phyloP scores from a whole-genome alignment of 1,284 basidiomycete species.

The Phlebopus sp. region DNA sequence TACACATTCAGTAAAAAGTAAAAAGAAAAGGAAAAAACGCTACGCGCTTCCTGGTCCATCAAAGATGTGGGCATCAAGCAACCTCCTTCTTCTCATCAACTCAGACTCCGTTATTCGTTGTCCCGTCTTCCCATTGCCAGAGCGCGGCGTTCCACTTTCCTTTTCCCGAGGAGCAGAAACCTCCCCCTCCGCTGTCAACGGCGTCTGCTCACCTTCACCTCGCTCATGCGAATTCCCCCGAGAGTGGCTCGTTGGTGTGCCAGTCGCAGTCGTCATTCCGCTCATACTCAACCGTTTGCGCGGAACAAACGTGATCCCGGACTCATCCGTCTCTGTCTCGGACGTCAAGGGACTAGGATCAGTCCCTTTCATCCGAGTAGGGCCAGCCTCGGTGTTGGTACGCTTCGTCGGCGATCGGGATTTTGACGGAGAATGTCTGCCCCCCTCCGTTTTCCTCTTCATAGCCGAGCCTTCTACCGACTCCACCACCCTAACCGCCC shows the following conservation, averaged over 20 bases:
- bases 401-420: conserved; percentile 25
- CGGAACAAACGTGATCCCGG: conserved; percentile 67
- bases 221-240: conserved; percentile 20
- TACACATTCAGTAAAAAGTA: neutral
- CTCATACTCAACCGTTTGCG: conserved; percentile 38
- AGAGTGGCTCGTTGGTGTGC: conserved; percentile 20
- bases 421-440: conserved; percentile 18
- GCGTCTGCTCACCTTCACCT: conserved; percentile 17
- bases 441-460: conserved; percentile 19
- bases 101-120: conserved; percentile 76
- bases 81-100: conserved; percentile 71
- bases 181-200: conserved; percentile 12
- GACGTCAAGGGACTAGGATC: conserved; percentile 35
- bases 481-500: conserved; percentile 13
- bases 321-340: conserved; percentile 65
- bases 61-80: conserved; percentile 63
- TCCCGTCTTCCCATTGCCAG: conserved; percentile 45
- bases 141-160: conserved; percentile 33
- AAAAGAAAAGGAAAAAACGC: no score
- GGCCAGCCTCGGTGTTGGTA: neutral
- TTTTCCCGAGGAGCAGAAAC: conserved; percentile 13
- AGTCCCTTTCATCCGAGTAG: conserved; percentile 8
- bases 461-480: conserved; percentile 10
- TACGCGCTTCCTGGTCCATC: conserved; percentile 16
- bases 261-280: conserved; percentile 13